A percentile compares a stretch with the other conserved stretches of the same genome.
These are phyloP conservation scores for Liriodendron chinense DNA, from an alignment of 164 flowering plant species.

Conservation along the genomic window DNA sequence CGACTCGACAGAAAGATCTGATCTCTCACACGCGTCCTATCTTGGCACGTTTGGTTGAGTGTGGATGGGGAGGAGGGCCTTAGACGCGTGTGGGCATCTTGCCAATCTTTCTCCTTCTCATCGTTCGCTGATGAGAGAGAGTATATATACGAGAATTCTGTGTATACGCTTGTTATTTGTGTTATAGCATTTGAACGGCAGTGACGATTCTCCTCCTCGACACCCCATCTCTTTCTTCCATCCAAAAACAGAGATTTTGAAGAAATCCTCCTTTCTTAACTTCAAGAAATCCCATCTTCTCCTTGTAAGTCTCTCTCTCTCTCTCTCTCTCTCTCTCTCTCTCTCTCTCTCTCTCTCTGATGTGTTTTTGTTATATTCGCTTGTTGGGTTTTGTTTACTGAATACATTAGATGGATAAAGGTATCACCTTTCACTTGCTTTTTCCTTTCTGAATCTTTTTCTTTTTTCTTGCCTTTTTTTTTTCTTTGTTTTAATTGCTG, in stretches of 20 bases:
- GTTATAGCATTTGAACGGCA: slow-evolving; percentile 6
- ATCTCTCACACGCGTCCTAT: background rate
- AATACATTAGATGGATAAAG: slow-evolving; percentile 3
- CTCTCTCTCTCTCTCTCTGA: slow-evolving; percentile 2
- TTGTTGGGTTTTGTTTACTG: background rate
- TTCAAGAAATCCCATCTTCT: slow-evolving; percentile 43
- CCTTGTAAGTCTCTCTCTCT: slow-evolving; percentile 54
- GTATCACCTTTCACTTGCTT: slow-evolving; percentile 3
- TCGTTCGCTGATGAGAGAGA: background rate
- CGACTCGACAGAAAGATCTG: background rate
- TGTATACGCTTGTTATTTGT: background rate
- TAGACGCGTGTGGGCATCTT: background rate
- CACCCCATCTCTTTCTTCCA: slow-evolving; percentile 56
- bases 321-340: background rate
- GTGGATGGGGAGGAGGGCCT: background rate
- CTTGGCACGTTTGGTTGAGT: background rate
- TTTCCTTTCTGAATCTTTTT: background rate
- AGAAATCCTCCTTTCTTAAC: slow-evolving; percentile 36
- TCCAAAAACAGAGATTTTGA: slow-evolving; percentile 27
- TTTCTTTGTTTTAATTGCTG: background rate
- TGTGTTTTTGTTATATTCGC: background rate
- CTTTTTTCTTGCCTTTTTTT: background rate
- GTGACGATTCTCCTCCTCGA: background rate
- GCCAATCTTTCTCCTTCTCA: background rate
- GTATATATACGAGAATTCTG: background rate